Base-by-base conservation (phyloP, 371 early-diverging fungal species). In the Lichtheimia ornata region DNA sequence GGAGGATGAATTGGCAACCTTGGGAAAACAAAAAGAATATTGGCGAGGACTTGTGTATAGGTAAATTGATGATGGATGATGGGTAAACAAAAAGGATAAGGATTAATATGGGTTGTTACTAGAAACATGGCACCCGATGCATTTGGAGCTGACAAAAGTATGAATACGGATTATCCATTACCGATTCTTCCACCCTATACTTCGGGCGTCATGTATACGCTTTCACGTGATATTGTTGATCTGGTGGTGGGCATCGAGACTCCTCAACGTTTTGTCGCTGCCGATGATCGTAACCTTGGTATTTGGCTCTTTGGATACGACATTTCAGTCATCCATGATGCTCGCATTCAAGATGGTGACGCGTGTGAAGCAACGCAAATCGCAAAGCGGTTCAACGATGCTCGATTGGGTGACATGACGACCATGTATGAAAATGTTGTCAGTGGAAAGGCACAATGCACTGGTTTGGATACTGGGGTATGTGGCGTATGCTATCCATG, bases 401-500 rank as follows among this genome's bases (percentile, higher is more conserved):
- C 47, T 17, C 49, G 61, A 5, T 43, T 50, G 18, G 7, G 45
- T 2, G 51, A 52, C 4, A 76, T 83, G 72, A 63, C 70, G 15
- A 67, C 60, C 7, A 83, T 87, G 77, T 85, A 85, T 53, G 72
- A 67, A 22, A 81, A 84, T 56, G 58, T 83, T 14, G 51, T 65
- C 0, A 69, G 79, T 22, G 41, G 64, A 5, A 69, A 72, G 5
- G 58, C 69, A 1, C 72, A 68, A 53, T 77, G 77, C 49, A 50
- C 30, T 15, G 59, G 69, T 0, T 40, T 71, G 43, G 67, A 66
- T 24, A 64, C 63, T 7, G 49, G 49, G 0, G 70, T 55, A 25
- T 87, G 88, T 57, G 82, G 84, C 1, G 56, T 82, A 0, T 87
- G 88, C 25, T 87, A 87, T 45, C 80, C 86, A 0, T 87, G 88